Base-by-base conservation (phyloP, 83 land plant species). In the Diphasiastrum complanatum region DNA sequence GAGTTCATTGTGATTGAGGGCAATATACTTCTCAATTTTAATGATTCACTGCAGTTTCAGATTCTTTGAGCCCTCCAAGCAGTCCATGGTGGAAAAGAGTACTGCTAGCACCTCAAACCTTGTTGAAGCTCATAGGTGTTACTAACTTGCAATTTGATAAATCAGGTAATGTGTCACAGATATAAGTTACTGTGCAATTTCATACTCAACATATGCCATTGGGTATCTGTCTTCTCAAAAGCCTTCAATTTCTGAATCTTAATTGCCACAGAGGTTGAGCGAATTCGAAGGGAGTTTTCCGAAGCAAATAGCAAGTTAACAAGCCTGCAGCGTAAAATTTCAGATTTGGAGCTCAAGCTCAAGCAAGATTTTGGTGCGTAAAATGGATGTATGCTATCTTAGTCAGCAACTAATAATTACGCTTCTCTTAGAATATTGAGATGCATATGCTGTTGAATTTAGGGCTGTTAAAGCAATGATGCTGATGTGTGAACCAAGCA, bases 351-450 rank as follows among this genome's bases (percentile, higher is more conserved):
- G 33, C 54, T 78, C 29, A 87, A 85, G 76, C 61, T 81, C 43
- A 79, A 83, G 59, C 77, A 81, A 50, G 98, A 92, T 50, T 85
- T 81, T 76, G 98, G 98, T 91, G 53, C 60, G 70, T 57, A 25
- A 45, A 37, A 29, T 23, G 27, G n/a, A 38, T 64, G 28, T 50
- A 23, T 31, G 46, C 11, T 56, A 53, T 37, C 10, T 64, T 22
- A 29, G 25, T 10, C 41, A 5, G 18, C 36, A 0, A 1, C 22
- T 33, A 59, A 26, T 64, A 5, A 41, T 54, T 25, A 48, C 31
- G n/a, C n/a, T n/a, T n/a, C n/a, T n/a, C n/a, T n/a, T 8, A 58
- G 33, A 8, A 43, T 49, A 10, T 25, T 32, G 20, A 60, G n/a
- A 40, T 11, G 52, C 52, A 49, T 14, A 49, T 5, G 45, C 45